Percentiles rank a stretch among this genome's conserved stretches.
phyloP scores from a whole-genome alignment of 1,284 basidiomycete species.

The Hypsizygus ulmarius region DNA sequence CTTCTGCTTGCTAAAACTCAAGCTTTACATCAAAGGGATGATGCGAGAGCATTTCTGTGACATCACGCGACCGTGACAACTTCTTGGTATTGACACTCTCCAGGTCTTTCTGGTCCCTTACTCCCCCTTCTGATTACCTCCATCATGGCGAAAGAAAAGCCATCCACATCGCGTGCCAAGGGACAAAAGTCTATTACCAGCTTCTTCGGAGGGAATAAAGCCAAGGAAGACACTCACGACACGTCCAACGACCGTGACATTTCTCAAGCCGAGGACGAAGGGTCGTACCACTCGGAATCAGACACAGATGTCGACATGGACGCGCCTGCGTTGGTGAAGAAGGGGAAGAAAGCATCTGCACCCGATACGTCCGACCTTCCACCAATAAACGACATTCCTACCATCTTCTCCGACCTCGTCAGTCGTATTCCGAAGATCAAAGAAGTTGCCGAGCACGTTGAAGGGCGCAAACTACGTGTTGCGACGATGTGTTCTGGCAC shows the following conservation, averaged over 20 bases:
- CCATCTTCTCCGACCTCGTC: constrained; percentile 86
- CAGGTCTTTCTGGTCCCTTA: constrained; percentile 9
- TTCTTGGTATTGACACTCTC: not conserved
- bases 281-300: constrained; percentile 11
- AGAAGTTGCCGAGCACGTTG: constrained; percentile 65
- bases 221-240: constrained; percentile 23
- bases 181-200: constrained; percentile 54
- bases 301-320: constrained; percentile 46
- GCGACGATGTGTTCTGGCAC: constrained; percentile 99
- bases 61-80: constrained; percentile 23
- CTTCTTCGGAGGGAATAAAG: constrained; percentile 45
- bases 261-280: constrained; percentile 17
- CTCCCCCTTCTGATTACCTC: constrained; percentile 2
- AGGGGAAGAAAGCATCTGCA: constrained; percentile 36
- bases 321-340: constrained; percentile 30
- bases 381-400: constrained; percentile 79
- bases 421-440: constrained; percentile 67
- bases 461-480: constrained; percentile 84
- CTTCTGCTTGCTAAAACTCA: no score
- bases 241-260: constrained; percentile 32
- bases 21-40: no score
- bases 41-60: constrained; percentile 14
- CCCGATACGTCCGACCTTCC: constrained; percentile 67
- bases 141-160: constrained; percentile 49
- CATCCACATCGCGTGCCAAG: constrained; percentile 29